Base-by-base conservation (phyloP, 2,329 filamentous ascomycete species). In the Talaromyces sp. region DNA sequence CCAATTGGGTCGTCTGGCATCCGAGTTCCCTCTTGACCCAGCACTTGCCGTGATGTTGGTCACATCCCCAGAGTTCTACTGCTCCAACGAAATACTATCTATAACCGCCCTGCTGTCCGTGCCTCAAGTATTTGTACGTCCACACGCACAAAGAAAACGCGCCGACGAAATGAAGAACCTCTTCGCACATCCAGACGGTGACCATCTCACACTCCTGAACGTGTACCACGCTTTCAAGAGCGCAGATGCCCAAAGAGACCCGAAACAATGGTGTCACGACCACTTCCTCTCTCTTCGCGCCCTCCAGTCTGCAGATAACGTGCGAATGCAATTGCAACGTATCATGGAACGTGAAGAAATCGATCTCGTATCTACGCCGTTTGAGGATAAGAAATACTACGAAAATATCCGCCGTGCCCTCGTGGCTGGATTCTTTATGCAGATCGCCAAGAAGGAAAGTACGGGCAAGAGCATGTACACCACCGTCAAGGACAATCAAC, bases 391-490 rank as follows among this genome's bases (percentile, higher is more conserved):
- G 84, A 92, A 96, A 75, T 99, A 99, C 83, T 99, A 98, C 80
- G 92, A 88, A 77, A 99, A 99, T 78, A 99, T 99, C 73, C 91
- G 94, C 52, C 89, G 93, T 43, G 94, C 95, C 9, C 85, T 99
- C 14, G 90, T 97, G 13, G 87, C 93, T 0, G 95, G 96, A 39
- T 99, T 99, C 85, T 99, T 99, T 85, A 99, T 99, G 95, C 95
- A 99, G 78, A 92, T 98, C 24, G 96, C 95, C 66, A 97, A 96
- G 87, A 92, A 90, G 75, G 93, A 98, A 74, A 87, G 87, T 60
- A 89, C 87, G 35, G 91, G 91, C 74, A 98, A 98, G 84, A 79
- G 70, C 67, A 87, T 91, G 49, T 99, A 99, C 81, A 88, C 89
- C 68, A 99, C 95, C 1, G 90, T 99, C 76, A 99, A 98, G 83